Evolutionary conservation across 139 green algal species (phyloP).

Genomic region (Edaphochlamys debaryana): DNA sequence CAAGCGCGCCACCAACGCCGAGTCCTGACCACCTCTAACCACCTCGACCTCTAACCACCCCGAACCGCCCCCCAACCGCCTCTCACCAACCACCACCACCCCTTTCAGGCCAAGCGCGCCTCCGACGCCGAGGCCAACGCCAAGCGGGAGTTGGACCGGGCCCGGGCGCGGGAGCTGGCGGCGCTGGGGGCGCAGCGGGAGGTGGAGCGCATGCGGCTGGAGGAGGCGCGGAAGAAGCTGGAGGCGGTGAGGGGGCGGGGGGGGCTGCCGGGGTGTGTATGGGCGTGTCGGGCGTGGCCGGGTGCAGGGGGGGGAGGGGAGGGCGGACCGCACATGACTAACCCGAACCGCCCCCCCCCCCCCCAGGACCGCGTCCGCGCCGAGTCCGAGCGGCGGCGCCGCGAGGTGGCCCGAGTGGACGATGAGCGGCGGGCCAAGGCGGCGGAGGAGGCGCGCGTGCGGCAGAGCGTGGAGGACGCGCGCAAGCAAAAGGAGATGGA

Average conservation of each 20-base stretch:
- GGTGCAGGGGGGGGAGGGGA: background rate
- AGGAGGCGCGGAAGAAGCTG: slow-evolving; percentile 43
- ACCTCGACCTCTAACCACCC: too few species aligned
- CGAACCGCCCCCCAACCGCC: too few species aligned
- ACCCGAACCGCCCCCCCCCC: too few species aligned
- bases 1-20: too few species aligned
- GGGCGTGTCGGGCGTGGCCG: background rate
- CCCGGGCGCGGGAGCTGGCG: slow-evolving; percentile 42
- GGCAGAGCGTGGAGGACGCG: slow-evolving; percentile 30
- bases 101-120: slow-evolving; percentile 40
- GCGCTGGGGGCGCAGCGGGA: slow-evolving; percentile 54
- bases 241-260: background rate
- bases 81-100: too few species aligned
- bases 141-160: slow-evolving; percentile 30
- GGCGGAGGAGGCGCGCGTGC: slow-evolving; percentile 40
- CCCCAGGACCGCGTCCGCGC: slow-evolving; percentile 19
- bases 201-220: slow-evolving; percentile 53
- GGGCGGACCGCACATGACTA: background rate
- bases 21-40: too few species aligned
- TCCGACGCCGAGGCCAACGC: slow-evolving; percentile 45
- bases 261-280: background rate
- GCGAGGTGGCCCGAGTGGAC: slow-evolving; percentile 42
- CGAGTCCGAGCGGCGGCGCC: slow-evolving; percentile 44
- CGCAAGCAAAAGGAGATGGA: background rate
- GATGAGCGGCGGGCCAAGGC: slow-evolving; percentile 39